Conservation (phyloP, 225 moss, liverwort and hornwort genomes). For the Asterella californica region DNA sequence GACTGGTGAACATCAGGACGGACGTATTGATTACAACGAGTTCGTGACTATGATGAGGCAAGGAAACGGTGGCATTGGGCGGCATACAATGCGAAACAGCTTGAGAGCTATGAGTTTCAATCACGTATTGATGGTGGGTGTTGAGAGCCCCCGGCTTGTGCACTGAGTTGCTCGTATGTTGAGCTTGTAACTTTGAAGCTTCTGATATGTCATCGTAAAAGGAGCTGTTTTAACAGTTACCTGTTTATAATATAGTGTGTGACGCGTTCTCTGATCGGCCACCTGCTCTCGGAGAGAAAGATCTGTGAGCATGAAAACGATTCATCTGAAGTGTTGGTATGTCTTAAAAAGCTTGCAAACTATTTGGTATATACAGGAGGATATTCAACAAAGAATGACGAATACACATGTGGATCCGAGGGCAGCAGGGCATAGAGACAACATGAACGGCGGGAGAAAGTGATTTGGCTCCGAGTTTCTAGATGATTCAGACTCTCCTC, state of each 20-base stretch:
- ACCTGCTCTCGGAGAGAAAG: neutral
- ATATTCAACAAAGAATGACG: conserved; percentile 20
- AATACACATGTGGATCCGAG: conserved; percentile 23
- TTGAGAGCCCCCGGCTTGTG: neutral
- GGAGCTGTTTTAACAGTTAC: neutral
- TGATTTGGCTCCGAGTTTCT: conserved; percentile 11
- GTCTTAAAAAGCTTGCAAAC: neutral
- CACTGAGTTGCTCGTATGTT: neutral
- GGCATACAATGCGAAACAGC: conserved; percentile 64
- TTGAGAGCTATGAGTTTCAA: conserved; percentile 55
- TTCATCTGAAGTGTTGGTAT: neutral
- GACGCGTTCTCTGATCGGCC: neutral
- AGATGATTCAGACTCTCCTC: conserved; percentile 11
- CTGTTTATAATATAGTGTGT: neutral
- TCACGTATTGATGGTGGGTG: conserved; percentile 68
- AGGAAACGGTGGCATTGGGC: conserved; percentile 75
- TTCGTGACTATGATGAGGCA: conserved; percentile 90
- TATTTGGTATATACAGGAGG: conserved; percentile 3
- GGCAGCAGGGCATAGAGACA: conserved; percentile 11
- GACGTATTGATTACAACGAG: conserved; percentile 79
- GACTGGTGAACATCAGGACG: conserved; percentile 44
- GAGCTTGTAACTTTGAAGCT: neutral
- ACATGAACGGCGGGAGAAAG: conserved; percentile 17
- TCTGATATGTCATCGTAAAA: neutral
- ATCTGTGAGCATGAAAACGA: neutral